Evolutionary conservation across 495 filamentous ascomycete genomes (phyloP), one percentile per base, ranked within the genome.

Genomic region (Daldinia bambusicola): DNA sequence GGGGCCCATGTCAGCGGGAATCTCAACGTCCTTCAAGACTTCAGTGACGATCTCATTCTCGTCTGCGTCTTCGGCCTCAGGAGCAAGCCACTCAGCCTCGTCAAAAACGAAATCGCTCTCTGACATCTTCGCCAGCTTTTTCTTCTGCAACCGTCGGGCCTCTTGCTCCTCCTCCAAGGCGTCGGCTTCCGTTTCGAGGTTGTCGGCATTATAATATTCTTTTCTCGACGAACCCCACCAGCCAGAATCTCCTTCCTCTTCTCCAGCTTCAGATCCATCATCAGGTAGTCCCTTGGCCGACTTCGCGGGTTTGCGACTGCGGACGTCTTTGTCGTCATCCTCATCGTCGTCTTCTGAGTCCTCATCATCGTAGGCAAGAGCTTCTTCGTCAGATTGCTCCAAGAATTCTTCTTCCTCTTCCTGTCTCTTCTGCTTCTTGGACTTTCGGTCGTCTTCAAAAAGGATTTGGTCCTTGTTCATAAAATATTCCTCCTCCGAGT

Each of bases 41-140:
- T 98, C 95, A 8, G 89, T 93, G 9, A 97, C 87, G 14, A 90
- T 86, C 4, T 86, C 84, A 30, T 81, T 77, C 31, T 83, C 79
- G 4, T 79, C 87, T 0, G 75, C 80, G 1, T 78, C 80, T 1
- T 86, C 83, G 4, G 81, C 77, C 16, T 71, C 75, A 10, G 80
- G 73, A 31, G 82, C 84, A 20, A 87, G 70, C 95, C 95, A 98
- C 61, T 95, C 93, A 41, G 86, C 85, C 77, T 96, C 92, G 69
- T 98, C 93, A 61, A 97, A 96, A 1, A 92, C 89, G 74, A 97
- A 98, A 76, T 99, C 96, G 43, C 89, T 92, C 74, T 95, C 94
- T 14, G 89, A 84, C 90, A 97, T 92, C 65, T 89, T 88, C 72
- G 92, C 83, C 52, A 98, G 77, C 71, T 93, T 94, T 85, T 96